Evolutionary conservation across 257 asterid genomes (phyloP).

Genomic region (Knoxia roxburghii): DNA sequence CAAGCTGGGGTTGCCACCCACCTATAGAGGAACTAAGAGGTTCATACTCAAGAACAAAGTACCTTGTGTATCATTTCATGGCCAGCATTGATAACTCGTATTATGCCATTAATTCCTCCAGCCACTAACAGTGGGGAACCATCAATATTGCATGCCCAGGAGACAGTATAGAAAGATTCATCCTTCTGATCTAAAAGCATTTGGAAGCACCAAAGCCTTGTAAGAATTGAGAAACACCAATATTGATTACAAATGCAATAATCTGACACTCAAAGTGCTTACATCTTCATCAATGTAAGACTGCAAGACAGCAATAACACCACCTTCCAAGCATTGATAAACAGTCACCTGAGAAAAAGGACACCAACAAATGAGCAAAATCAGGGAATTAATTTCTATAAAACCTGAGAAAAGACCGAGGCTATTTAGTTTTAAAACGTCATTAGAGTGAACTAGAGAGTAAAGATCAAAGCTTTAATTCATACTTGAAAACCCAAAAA

Average conservation of each 20-base stretch:
- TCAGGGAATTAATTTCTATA: too few relatives aligned
- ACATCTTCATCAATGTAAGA: slow-evolving; percentile 98
- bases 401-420: neutral
- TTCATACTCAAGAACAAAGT: slow-evolving; percentile 4
- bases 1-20: neutral
- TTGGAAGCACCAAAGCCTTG: slow-evolving; percentile 26
- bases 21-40: neutral
- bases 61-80: slow-evolving; percentile 87
- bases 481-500: neutral
- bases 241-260: neutral
- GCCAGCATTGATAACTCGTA: slow-evolving; percentile 89
- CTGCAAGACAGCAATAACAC: slow-evolving; percentile 92
- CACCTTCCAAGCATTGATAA: slow-evolving; percentile 79
- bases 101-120: slow-evolving; percentile 82
- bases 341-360: slow-evolving; percentile 72
- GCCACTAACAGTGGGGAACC: slow-evolving; percentile 86
- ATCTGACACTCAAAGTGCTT: slow-evolving; percentile 23
- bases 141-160: slow-evolving; percentile 91
- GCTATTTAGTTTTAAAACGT: neutral
- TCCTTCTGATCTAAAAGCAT: slow-evolving; percentile 75
- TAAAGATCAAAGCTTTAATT: neutral
- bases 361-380: slow-evolving; percentile 1
- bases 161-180: slow-evolving; percentile 92
- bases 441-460: neutral
- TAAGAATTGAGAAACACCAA: slow-evolving; percentile 22